phyloP scores from a whole-genome alignment of 2,329 filamentous ascomycete genomes.

The Alternaria atra region DNA sequence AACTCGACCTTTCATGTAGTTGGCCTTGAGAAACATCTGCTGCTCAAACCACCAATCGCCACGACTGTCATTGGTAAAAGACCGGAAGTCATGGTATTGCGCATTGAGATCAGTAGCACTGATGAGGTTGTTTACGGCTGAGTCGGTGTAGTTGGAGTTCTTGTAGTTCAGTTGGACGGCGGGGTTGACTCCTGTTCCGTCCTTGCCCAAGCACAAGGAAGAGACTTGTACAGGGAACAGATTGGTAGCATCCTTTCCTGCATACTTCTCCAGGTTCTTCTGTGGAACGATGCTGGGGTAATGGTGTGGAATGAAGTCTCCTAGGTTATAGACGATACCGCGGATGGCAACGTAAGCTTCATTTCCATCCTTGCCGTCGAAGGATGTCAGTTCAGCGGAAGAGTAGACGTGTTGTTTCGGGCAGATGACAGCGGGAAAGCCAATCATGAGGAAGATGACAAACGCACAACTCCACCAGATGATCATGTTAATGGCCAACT shows the following conservation, averaged over 20 bases:
- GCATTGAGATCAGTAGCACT: constrained; percentile 75
- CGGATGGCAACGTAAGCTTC: constrained; percentile 81
- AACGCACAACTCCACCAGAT: constrained; percentile 88
- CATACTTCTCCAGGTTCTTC: constrained; percentile 78
- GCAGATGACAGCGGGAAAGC: constrained; percentile 88
- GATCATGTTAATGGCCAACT: constrained; percentile 95
- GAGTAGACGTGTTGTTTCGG: constrained; percentile 91
- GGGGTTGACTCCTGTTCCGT: constrained; percentile 69
- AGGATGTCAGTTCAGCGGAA: constrained; percentile 74
- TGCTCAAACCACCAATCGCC: constrained; percentile 94
- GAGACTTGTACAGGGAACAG: constrained; percentile 96
- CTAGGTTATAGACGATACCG: constrained; percentile 87
- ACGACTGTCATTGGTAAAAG: constrained; percentile 80
- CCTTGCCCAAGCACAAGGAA: constrained; percentile 82
- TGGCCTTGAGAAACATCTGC: constrained; percentile 77
- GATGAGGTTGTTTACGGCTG: constrained; percentile 66
- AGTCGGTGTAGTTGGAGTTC: constrained; percentile 75
- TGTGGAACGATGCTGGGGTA: constrained; percentile 74
- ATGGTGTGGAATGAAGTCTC: constrained; percentile 75
- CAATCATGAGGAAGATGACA: constrained; percentile 87
- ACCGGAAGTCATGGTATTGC: constrained; percentile 92
- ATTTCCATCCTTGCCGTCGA: constrained; percentile 74
- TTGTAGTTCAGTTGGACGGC: constrained; percentile 87
- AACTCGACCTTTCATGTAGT: constrained; percentile 86
- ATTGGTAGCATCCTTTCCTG: constrained; percentile 83